phyloP scores from a whole-genome alignment of 2,329 filamentous ascomycete genomes.

The Nemania bipapillata region DNA sequence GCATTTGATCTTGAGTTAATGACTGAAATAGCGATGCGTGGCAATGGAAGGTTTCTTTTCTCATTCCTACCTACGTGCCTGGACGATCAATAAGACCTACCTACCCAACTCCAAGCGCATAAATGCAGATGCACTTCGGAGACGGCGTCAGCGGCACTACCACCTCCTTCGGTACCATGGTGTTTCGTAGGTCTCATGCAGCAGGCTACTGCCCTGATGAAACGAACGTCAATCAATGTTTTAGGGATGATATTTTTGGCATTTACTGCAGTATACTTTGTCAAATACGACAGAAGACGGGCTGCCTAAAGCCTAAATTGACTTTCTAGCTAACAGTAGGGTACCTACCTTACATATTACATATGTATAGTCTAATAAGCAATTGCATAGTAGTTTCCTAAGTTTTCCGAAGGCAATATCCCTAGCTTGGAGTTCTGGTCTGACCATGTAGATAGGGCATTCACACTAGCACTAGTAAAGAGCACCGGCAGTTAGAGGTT shows the following conservation, averaged over 20 bases:
- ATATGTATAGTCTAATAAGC: too few species aligned
- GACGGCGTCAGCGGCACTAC: constrained; percentile 21
- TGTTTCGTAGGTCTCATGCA: constrained; percentile 29
- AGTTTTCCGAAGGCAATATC: too few species aligned
- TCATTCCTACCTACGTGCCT: neutral
- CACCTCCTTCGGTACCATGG: constrained; percentile 5
- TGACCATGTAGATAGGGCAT: neutral
- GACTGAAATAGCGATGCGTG: neutral
- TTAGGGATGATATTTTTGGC: constrained; percentile 18
- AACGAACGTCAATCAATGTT: constrained; percentile 1
- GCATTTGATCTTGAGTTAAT: neutral
- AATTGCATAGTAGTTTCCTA: too few species aligned
- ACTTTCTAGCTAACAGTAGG: neutral
- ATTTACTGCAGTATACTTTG: neutral
- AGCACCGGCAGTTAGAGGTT: neutral
- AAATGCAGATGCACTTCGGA: neutral
- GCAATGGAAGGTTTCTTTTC: neutral
- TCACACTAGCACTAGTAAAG: neutral
- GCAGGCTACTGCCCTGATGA: constrained; percentile 20
- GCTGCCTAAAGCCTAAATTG: neutral
- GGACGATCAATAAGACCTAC: neutral
- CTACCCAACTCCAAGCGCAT: constrained; percentile 8
- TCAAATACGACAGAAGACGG: neutral
- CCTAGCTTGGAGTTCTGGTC: neutral
- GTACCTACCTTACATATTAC: too few species aligned